These are phyloP conservation scores for Trichoderma koningiopsis DNA, from an alignment of 2,329 filamentous ascomycete species.

Conservation along the genomic window DNA sequence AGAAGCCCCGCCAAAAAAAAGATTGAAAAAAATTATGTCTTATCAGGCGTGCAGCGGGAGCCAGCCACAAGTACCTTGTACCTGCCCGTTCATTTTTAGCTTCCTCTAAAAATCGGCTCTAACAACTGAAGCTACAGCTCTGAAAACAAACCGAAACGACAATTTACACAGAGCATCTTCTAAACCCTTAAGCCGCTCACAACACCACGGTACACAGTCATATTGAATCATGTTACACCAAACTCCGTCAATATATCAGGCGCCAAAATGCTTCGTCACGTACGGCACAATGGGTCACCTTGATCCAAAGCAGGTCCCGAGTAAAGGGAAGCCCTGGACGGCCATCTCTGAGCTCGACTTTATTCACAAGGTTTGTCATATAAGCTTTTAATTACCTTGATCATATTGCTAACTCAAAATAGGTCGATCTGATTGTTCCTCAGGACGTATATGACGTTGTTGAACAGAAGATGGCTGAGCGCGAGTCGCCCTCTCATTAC, in stretches of 20 bases:
- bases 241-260: constrained; percentile 51
- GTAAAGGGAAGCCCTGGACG: constrained; percentile 75
- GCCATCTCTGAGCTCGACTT: constrained; percentile 66
- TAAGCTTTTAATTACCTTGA: neutral
- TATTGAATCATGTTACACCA: constrained; percentile 48
- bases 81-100: neutral
- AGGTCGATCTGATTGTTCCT: constrained; percentile 75
- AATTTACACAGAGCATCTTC: neutral
- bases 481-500: constrained; percentile 55
- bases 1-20: constrained; percentile 11
- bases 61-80: constrained; percentile 3
- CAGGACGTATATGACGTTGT: constrained; percentile 60
- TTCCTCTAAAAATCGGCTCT: neutral
- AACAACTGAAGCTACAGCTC: neutral
- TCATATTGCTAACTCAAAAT: constrained; percentile 1
- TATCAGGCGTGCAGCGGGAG: neutral
- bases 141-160: neutral
- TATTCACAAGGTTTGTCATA: constrained; percentile 61
- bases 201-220: neutral
- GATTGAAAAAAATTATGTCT: constrained; percentile 6
- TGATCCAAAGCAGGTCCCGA: constrained; percentile 69
- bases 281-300: constrained; percentile 69
- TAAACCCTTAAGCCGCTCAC: neutral
- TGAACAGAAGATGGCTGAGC: constrained; percentile 50
- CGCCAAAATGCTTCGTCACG: constrained; percentile 73